Percentiles rank a stretch among this genome's conserved stretches.
These are phyloP conservation scores for Hypoxylon sp. DNA, from an alignment of 2,329 filamentous ascomycete species.

Conservation along the genomic window DNA sequence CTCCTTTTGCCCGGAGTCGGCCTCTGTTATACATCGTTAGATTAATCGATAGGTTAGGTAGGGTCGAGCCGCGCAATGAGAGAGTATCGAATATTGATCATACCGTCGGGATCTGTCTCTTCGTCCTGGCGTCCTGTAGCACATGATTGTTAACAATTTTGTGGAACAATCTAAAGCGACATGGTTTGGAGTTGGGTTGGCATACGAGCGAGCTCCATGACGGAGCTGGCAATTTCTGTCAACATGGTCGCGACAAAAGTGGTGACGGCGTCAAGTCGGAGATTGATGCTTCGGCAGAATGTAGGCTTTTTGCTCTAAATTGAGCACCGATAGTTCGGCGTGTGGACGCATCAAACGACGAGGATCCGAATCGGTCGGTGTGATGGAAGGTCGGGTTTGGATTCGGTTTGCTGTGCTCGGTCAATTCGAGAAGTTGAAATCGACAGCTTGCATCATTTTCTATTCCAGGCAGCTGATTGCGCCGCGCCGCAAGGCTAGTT, in stretches of 20 bases:
- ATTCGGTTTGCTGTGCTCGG: constrained; percentile 26
- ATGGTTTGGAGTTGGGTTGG: constrained; percentile 34
- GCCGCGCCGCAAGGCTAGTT: constrained; percentile 21
- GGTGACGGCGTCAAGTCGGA: constrained; percentile 41
- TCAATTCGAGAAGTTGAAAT: constrained; percentile 40
- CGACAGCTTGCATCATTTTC: constrained; percentile 42
- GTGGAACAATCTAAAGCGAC: constrained; percentile 16
- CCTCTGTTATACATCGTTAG: constrained; percentile 64
- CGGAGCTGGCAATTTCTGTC: constrained; percentile 56
- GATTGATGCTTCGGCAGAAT: constrained; percentile 37
- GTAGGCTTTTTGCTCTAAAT: constrained; percentile 43
- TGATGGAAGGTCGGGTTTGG: constrained; percentile 25
- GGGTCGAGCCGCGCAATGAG: constrained; percentile 30
- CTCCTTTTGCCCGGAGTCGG: constrained; percentile 91
- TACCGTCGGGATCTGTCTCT: constrained; percentile 65
- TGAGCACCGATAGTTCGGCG: constrained; percentile 45
- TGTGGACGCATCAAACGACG: constrained; percentile 48
- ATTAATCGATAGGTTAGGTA: constrained; percentile 22
- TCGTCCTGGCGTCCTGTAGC: constrained; percentile 61
- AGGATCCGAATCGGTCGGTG: constrained; percentile 12
- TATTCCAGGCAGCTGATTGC: constrained; percentile 37
- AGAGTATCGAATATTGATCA: constrained; percentile 38
- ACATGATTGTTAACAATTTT: constrained; percentile 41
- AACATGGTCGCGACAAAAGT: constrained; percentile 54
- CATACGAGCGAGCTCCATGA: constrained; percentile 59